Conservation (phyloP, 1,284 basidiomycete species). For the Boletus semigastroideus region DNA sequence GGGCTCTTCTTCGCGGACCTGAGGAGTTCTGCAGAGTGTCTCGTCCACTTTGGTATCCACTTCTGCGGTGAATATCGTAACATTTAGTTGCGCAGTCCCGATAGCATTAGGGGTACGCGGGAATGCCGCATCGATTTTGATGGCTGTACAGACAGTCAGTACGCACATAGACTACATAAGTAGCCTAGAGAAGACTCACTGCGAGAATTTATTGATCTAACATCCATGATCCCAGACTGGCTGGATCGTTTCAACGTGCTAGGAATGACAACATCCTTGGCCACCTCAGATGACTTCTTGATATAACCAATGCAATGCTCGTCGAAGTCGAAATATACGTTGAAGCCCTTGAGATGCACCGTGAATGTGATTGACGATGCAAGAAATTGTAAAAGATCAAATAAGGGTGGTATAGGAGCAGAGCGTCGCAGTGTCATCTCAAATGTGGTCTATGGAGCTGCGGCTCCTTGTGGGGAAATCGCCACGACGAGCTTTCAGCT, state of each 20-base stretch:
- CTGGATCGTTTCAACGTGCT: constrained; percentile 12
- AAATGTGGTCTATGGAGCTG: constrained; percentile 82
- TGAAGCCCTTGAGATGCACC: constrained; percentile 74
- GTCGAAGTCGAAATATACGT: constrained; percentile 82
- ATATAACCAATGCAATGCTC: constrained; percentile 78
- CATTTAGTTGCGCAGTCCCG: constrained; percentile 55
- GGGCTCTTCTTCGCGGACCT: constrained; percentile 92
- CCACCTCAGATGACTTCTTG: constrained; percentile 64
- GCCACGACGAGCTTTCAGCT: constrained; percentile 69
- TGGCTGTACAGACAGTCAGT: constrained; percentile 40
- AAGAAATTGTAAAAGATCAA: constrained; percentile 89
- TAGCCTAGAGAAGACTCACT: constrained; percentile 15
- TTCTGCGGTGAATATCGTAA: constrained; percentile 81
- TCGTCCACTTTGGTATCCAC: constrained; percentile 69
- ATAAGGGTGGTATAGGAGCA: constrained; percentile 76
- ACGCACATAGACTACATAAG: not conserved
- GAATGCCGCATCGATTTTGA: constrained; percentile 81
- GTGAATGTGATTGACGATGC: constrained; percentile 97
- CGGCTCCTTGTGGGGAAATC: constrained; percentile 47
- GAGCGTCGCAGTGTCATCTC: constrained; percentile 89
- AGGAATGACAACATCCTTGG: constrained; percentile 56
- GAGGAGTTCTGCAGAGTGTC: constrained; percentile 75
- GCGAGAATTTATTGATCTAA: constrained; percentile 13
- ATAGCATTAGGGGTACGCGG: constrained; percentile 79
- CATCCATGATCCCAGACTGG: constrained; percentile 14